Evolutionary conservation across 495 filamentous ascomycete genomes (phyloP).

Genomic region (Apiosordaria backusii): DNA sequence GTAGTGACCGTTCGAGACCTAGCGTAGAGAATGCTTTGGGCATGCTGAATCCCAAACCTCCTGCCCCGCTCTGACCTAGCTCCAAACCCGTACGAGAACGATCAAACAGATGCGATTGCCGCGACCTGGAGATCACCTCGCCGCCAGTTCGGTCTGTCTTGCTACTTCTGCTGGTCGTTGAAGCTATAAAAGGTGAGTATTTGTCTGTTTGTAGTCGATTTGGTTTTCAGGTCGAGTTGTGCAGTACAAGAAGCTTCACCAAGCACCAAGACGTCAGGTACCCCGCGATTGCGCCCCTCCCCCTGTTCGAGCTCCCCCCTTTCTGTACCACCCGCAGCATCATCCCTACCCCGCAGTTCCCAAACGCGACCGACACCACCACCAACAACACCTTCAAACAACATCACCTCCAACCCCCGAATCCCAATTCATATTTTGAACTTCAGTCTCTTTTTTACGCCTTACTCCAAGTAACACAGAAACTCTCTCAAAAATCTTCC

Average conservation of each 20-base stretch:
- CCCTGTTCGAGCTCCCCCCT: not conserved
- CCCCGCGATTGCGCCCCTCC: not conserved
- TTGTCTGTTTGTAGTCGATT: not conserved
- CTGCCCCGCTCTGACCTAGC: not conserved
- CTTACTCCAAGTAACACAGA: not conserved
- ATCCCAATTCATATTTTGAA: not conserved
- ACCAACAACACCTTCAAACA: not conserved
- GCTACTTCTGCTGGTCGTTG: not conserved
- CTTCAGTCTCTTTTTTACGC: not conserved
- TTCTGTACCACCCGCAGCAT: not conserved
- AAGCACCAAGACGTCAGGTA: not conserved
- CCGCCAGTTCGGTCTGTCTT: not conserved
- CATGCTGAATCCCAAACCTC: not conserved
- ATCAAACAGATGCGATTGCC: not conserved
- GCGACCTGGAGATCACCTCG: not conserved
- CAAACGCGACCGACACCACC: not conserved
- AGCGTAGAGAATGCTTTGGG: not conserved
- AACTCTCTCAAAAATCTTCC: not conserved
- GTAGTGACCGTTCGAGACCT: not conserved
- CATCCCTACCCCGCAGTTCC: conserved; percentile 6
- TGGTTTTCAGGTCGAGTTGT: not conserved
- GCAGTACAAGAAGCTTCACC: not conserved
- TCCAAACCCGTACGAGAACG: not conserved
- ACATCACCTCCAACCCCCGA: not conserved
- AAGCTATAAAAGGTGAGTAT: not conserved